Conservation (phyloP, 345 rosid species). For the Eucalyptus dawsonii region DNA sequence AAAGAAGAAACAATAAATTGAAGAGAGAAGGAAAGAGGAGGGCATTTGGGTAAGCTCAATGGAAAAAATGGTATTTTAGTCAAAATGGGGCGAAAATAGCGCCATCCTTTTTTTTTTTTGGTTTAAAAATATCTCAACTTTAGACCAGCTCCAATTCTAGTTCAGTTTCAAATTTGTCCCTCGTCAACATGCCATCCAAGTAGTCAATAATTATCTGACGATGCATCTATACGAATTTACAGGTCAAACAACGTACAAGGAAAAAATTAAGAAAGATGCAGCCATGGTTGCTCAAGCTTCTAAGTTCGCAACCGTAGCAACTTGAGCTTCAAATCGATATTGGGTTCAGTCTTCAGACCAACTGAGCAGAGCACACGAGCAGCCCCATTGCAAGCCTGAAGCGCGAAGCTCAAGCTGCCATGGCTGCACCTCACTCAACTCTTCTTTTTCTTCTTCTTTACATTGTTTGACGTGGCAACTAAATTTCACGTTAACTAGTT, state of each 20-base stretch:
- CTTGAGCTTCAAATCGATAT: background rate
- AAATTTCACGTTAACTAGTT: background rate
- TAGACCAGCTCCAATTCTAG: fast-evolving
- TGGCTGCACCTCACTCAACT: background rate
- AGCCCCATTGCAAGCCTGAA: background rate
- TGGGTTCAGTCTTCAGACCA: background rate
- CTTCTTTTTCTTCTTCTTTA: background rate
- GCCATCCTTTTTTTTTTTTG: too few relatives aligned
- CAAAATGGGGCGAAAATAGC: too few relatives aligned
- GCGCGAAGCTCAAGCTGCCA: background rate
- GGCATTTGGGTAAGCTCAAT: too few relatives aligned
- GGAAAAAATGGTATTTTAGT: too few relatives aligned
- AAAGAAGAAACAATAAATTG: too few relatives aligned
- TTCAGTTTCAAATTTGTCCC: background rate
- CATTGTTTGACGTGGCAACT: background rate
- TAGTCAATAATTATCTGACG: background rate
- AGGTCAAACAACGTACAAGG: background rate
- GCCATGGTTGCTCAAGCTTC: background rate
- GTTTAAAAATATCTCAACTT: background rate
- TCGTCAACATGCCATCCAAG: background rate
- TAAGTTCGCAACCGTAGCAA: background rate
- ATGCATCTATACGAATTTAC: background rate
- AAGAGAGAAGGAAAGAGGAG: too few relatives aligned
- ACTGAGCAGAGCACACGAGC: background rate
- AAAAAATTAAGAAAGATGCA: background rate